Conservation (phyloP, 495 filamentous ascomycete species). For the Pyronema domesticum region DNA sequence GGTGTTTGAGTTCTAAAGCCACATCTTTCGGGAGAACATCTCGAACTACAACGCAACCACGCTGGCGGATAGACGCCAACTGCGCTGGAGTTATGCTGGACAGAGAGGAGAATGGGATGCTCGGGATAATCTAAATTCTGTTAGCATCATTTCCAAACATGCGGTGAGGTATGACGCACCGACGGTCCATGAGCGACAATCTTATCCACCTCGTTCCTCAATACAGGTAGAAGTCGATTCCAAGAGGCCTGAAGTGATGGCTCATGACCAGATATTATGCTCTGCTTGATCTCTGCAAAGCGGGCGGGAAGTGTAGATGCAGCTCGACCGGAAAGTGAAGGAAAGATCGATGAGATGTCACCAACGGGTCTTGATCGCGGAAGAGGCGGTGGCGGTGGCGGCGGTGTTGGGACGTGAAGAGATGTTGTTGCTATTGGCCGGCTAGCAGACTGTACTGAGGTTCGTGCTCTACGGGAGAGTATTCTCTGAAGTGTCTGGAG, state of each 20-base stretch:
- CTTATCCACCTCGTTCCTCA: slow-evolving; percentile 37
- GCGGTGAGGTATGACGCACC: background rate
- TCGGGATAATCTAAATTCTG: slow-evolving; percentile 33
- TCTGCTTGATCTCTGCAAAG: slow-evolving; percentile 57
- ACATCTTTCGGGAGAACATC: slow-evolving; percentile 42
- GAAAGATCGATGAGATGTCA: slow-evolving; percentile 72
- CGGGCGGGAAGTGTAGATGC: slow-evolving; percentile 48
- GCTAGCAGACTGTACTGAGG: too few relatives aligned
- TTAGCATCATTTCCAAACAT: background rate
- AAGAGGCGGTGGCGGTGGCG: slow-evolving; percentile 11
- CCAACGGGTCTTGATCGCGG: slow-evolving; percentile 34
- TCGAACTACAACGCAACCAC: slow-evolving; percentile 45
- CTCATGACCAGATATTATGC: slow-evolving; percentile 45
- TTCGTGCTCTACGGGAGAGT: too few relatives aligned
- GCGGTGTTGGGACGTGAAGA: background rate
- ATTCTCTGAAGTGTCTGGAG: too few relatives aligned
- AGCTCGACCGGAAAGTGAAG: slow-evolving; percentile 51
- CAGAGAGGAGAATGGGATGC: slow-evolving; percentile 39
- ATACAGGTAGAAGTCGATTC: slow-evolving; percentile 42
- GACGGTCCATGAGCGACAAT: slow-evolving; percentile 25
- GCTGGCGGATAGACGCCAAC: slow-evolving; percentile 40
- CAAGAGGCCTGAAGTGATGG: slow-evolving; percentile 45
- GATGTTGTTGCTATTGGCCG: background rate
- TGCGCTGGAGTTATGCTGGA: slow-evolving; percentile 27
- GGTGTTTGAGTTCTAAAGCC: slow-evolving; percentile 40